phyloP scores from a whole-genome alignment of 2,329 filamentous ascomycete genomes.

The Claviceps maximensis region DNA sequence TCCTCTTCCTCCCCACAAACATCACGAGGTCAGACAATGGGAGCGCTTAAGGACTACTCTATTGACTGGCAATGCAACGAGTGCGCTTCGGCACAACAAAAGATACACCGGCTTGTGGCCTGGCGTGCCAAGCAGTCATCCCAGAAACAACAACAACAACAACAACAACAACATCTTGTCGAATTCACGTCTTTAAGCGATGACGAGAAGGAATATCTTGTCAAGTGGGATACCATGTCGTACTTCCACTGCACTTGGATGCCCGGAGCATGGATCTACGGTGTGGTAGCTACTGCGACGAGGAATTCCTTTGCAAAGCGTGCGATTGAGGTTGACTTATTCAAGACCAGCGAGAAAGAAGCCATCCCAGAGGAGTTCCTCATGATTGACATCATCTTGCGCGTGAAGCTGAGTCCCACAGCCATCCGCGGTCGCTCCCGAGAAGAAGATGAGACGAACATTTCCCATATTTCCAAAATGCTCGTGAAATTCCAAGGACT shows the following conservation, averaged over 20 bases:
- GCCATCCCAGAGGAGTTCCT: conserved; percentile 82
- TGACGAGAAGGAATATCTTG: conserved; percentile 77
- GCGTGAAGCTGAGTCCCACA: conserved; percentile 45
- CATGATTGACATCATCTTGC: conserved; percentile 77
- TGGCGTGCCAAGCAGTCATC: conserved; percentile 54
- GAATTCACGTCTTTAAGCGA: conserved; percentile 32
- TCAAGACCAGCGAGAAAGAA: conserved; percentile 57
- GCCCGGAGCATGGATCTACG: conserved; percentile 79
- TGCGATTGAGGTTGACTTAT: conserved; percentile 41
- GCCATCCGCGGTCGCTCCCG: conserved; percentile 43
- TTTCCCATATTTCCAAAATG: conserved; percentile 58
- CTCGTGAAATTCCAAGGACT: conserved; percentile 89
- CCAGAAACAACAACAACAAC: too few relatives aligned
- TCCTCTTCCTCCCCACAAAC: conserved; percentile 9
- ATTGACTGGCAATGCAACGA: conserved; percentile 68
- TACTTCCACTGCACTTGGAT: conserved; percentile 80
- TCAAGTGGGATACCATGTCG: conserved; percentile 75
- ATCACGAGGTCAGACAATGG: conserved; percentile 21
- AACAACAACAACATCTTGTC: too few relatives aligned
- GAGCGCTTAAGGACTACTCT: conserved; percentile 60
- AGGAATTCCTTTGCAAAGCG: conserved; percentile 65
- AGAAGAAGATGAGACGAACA: conserved; percentile 56
- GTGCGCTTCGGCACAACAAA: conserved; percentile 50
- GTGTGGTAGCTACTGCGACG: conserved; percentile 49
- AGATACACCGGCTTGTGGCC: conserved; percentile 68